Base-by-base conservation (phyloP, 148 eudicot species). In the Camellia granthamiana region DNA sequence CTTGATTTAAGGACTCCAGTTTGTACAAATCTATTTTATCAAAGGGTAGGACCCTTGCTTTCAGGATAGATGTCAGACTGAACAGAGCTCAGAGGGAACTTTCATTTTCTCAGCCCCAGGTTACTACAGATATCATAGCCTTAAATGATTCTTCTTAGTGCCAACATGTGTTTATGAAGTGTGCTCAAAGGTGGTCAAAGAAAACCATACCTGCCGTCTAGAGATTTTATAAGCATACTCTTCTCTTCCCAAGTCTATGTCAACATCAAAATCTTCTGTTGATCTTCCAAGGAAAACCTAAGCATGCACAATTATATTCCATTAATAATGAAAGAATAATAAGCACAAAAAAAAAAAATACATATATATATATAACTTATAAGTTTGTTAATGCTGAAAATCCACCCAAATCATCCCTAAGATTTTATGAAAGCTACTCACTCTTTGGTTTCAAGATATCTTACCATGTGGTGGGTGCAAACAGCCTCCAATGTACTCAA, bases 251-350 rank as follows among this genome's bases (percentile, higher is more conserved):
- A 92, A 81, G 88, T 92, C 93, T 79, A 92, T 89, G 80, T 92
- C 97, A 83, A 90, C 91, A 81, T 49, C 12, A 74, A 81, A 69
- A 83, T 84, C 93, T 73, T 83, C 88, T 23, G 97, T 87, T 46
- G 84, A 87, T 84, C 97, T 87, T 61, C 97, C 93, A 52, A 92
- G 83, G 82, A 90, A 80, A 64, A 92, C 91, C 97, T 92, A 81
- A 83, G 80, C 58, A 15, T 52, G 30, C 47, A 59, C 11, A 79
- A 65, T 4, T 18, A 59, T 12, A 44, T 56, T 41, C 18, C 42
- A 66, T 47, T 59, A 47, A 61, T 15, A 54, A 69, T n/a, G 47
- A 56, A 55, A 18, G 30, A 74, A 69, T 23, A 8, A 43, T 69
- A 54, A 52, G 11, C 6, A 70, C 23, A n/a, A n/a, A n/a, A n/a